Conservation (phyloP, 108 stramenopile genomes). For the Conticribra guillardii region DNA sequence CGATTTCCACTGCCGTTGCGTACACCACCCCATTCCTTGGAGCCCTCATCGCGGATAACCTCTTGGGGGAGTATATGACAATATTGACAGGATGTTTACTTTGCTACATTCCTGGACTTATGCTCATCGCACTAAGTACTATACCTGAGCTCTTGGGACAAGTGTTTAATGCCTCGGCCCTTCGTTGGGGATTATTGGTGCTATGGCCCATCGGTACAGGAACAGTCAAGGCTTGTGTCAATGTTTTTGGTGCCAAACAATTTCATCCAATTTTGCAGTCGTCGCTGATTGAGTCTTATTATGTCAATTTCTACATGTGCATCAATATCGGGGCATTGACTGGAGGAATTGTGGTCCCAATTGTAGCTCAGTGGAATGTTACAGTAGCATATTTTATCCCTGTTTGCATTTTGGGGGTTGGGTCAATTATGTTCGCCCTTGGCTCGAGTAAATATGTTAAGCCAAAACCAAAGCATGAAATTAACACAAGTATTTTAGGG, state of each 20-base stretch:
- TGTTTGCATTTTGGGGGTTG: conserved; percentile 65
- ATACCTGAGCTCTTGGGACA: conserved; percentile 70
- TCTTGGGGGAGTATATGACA: conserved; percentile 79
- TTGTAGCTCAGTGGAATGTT: conserved; percentile 74
- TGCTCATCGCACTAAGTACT: conserved; percentile 71
- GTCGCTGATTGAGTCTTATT: conserved; percentile 76
- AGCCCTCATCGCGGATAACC: conserved; percentile 74
- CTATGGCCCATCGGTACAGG: conserved; percentile 90
- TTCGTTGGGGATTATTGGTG: conserved; percentile 60
- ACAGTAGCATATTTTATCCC: conserved; percentile 83
- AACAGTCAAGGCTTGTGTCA: conserved; percentile 82
- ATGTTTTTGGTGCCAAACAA: conserved; percentile 90
- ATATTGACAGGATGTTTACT: conserved; percentile 64
- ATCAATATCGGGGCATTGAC: conserved; percentile 88
- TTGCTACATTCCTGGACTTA: conserved; percentile 80
- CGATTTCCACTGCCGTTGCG: conserved; percentile 80
- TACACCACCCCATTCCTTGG: conserved; percentile 87
- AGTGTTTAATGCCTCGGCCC: conserved; percentile 57
- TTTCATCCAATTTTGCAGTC: conserved; percentile 87
- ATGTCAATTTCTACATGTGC: conserved; percentile 91
- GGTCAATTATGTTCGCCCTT: conserved; percentile 61
- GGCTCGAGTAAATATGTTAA: conserved; percentile 73
- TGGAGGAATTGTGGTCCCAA: conserved; percentile 78
- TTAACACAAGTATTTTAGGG: not conserved
- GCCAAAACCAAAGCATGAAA: conserved; percentile 42